Evolutionary conservation across 1,284 basidiomycete genomes (phyloP), one percentile per base, ranked within the genome.

Genomic region (Taiwanofungus camphoratus): DNA sequence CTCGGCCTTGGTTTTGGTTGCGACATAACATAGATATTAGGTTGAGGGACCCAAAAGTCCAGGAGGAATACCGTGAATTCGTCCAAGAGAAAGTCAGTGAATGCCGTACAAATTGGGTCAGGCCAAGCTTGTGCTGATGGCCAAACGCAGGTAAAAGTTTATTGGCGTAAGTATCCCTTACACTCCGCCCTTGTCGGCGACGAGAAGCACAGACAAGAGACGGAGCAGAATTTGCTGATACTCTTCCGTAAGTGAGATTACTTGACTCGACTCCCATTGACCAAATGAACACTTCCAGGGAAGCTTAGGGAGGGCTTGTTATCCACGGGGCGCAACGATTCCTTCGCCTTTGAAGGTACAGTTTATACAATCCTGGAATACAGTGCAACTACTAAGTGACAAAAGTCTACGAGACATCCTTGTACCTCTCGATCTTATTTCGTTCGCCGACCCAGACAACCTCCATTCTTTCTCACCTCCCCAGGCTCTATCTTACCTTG

Each of bases 291-390:
- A 2, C 36, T n/a, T 21, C 22, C 49, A 87, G 83, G 83, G 20
- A 87, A 87, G 56, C 64, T 87, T 6, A 68, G 83, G 41, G 83
- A 87, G 60, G 83, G 83, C 0, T 63, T 87, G 4, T 68, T 71
- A 6, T 76, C 84, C 1, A 75, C 78, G 2, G 64, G 66, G 24
- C 68, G 83, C 45, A 62, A 49, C 20, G 84, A 84, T 53, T 42
- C 40, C 3, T 84, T 87, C 52, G 70, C 79, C 4, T 44, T 78
- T 7, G 79, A 86, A 75, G 82, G 82, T 82, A 44, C 1, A 13
- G n/a, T 27, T 13, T 15, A 7, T 22, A 20, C 13, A 13, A 19
- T 11, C 13, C 20, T 16, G 33, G 31, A n/a, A n/a, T n/a, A n/a
- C 22, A 16, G 9, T 11, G 33, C 30, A 13, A 32, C 26, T 35